These are phyloP conservation scores for Neopestalotiopsis sp. DNA, from an alignment of 2,329 filamentous ascomycete genomes.

Conservation along the genomic window DNA sequence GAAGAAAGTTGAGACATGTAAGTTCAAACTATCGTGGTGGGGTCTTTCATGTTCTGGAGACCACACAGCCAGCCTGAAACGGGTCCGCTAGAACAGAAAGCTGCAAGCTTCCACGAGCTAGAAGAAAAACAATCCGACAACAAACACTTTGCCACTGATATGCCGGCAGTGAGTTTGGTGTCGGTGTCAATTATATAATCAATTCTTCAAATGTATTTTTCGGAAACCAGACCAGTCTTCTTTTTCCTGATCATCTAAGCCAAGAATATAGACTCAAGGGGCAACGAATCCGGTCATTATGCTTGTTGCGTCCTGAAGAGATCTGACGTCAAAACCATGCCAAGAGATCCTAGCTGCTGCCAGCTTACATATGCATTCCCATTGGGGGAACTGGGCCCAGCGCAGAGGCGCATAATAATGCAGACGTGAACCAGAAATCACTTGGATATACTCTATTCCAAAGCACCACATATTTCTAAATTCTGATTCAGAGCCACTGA, in stretches of 20 bases:
- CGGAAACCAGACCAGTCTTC: no score
- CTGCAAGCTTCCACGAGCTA: neutral
- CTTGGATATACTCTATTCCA: no score
- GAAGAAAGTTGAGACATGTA: neutral
- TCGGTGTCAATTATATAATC: no score
- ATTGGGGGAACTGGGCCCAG: neutral
- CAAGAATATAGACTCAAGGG: no score
- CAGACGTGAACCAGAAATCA: neutral
- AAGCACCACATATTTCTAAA: no score
- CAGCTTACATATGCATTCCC: neutral
- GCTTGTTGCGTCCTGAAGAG: no score
- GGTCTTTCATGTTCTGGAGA: neutral
- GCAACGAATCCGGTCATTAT: no score
- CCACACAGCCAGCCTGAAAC: neutral
- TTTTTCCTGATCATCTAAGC: neutral
- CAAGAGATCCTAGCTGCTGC: neutral
- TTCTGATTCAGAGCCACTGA: no score
- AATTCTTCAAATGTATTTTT: no score
- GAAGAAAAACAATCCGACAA: neutral
- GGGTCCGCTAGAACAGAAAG: neutral
- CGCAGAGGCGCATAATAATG: neutral
- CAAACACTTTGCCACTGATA: neutral
- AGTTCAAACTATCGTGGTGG: neutral
- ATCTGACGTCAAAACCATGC: slow-evolving; percentile 2
- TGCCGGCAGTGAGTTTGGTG: neutral